A percentile compares a stretch with the other conserved stretches of the same genome.
These are phyloP conservation scores for Lentinula boryana DNA, from an alignment of 768 basidiomycete species.

Conservation along the genomic window DNA sequence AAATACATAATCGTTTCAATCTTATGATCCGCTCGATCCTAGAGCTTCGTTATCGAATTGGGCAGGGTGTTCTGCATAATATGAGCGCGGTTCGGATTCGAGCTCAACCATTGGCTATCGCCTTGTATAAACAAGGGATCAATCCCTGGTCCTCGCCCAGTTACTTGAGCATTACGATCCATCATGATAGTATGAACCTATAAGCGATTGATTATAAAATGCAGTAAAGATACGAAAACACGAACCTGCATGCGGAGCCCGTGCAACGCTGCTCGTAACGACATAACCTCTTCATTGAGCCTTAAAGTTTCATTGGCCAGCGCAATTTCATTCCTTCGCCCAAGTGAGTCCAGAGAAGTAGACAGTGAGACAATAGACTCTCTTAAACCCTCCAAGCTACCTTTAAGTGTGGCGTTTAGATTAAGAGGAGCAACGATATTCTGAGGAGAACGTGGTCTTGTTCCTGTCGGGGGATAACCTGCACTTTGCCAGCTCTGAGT, in stretches of 20 bases:
- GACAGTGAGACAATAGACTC: constrained; percentile 57
- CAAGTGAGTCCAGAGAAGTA: constrained; percentile 54
- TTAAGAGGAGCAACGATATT: constrained; percentile 54
- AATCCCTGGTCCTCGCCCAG: constrained; percentile 27
- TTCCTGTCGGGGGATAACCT: constrained; percentile 2
- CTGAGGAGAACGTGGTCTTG: neutral
- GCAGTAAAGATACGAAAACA: neutral
- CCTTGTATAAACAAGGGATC: neutral
- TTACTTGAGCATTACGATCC: constrained; percentile 61
- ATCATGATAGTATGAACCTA: constrained; percentile 70
- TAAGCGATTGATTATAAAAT: constrained; percentile 11
- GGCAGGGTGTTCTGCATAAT: neutral
- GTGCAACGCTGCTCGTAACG: constrained; percentile 62
- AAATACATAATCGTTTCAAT: neutral
- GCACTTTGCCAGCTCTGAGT: constrained; percentile 9
- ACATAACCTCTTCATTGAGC: constrained; percentile 68
- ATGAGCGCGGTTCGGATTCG: neutral
- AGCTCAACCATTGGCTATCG: neutral
- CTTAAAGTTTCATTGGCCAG: constrained; percentile 67
- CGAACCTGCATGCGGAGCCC: constrained; percentile 76
- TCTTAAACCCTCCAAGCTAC: constrained; percentile 51
- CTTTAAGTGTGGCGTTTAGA: constrained; percentile 55
- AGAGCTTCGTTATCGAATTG: constrained; percentile 3
- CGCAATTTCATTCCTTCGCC: constrained; percentile 58
- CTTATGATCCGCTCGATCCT: neutral